phyloP scores from a whole-genome alignment of 2,329 filamentous ascomycete genomes.

The Ophiocordyceps polyrhachis-furcata region DNA sequence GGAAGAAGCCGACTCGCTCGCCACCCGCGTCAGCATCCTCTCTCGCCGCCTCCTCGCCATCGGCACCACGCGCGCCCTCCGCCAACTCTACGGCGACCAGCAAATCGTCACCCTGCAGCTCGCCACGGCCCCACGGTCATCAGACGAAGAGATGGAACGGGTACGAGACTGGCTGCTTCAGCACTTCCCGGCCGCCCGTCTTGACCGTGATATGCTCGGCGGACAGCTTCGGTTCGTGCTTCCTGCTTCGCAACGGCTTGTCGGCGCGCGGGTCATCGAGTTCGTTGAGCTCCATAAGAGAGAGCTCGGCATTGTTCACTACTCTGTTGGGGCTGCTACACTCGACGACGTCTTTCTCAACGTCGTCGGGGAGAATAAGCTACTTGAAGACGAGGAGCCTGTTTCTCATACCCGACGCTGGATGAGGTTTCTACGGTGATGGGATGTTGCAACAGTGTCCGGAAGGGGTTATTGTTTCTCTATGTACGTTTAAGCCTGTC shows the following conservation, averaged over 20 bases:
- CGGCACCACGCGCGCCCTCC: conserved; percentile 37
- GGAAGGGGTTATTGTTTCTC: too few relatives aligned
- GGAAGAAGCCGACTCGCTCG: conserved; percentile 77
- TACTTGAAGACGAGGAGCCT: conserved; percentile 6
- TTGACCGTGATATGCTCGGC: conserved; percentile 40
- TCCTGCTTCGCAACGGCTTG: conserved; percentile 2
- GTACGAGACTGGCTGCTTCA: conserved; percentile 35
- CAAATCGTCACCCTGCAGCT: conserved; percentile 47
- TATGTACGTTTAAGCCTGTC: too few relatives aligned
- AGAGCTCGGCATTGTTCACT: conserved; percentile 41
- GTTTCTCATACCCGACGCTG: background rate
- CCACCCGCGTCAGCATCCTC: conserved; percentile 38
- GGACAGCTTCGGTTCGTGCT: conserved; percentile 32
- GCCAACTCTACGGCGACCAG: conserved; percentile 38
- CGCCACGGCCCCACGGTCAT: conserved; percentile 35
- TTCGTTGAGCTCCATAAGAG: conserved; percentile 38
- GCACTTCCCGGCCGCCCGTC: conserved; percentile 30
- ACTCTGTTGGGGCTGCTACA: conserved; percentile 46
- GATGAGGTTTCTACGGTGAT: background rate
- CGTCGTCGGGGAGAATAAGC: conserved; percentile 43
- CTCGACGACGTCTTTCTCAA: conserved; percentile 52
- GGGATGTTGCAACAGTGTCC: background rate
- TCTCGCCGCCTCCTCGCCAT: conserved; percentile 32
- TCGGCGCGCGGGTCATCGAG: conserved; percentile 14
- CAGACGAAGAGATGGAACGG: conserved; percentile 31